phyloP scores from a whole-genome alignment of 805 yeast species.

The Candida gorgasii region DNA sequence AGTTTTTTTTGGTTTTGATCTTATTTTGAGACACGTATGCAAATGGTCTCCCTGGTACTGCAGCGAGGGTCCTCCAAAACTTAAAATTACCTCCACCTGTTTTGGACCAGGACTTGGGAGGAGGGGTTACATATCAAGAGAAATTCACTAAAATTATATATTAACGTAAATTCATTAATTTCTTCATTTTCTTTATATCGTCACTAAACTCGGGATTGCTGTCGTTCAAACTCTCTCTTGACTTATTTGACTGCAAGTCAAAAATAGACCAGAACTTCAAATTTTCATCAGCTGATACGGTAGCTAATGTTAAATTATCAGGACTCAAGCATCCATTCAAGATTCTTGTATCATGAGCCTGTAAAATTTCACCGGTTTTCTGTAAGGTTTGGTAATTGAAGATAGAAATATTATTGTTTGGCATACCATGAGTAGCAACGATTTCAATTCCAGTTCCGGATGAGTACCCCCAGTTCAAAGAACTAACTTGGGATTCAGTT shows the following conservation, averaged over 20 bases:
- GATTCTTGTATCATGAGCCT: slow-evolving; percentile 90
- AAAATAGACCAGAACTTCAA: slow-evolving; percentile 92
- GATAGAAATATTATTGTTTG: slow-evolving; percentile 77
- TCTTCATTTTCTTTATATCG: slow-evolving; percentile 24
- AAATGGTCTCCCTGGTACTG: no score
- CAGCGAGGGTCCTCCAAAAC: no score
- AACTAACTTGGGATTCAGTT: slow-evolving; percentile 93
- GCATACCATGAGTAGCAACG: slow-evolving; percentile 92
- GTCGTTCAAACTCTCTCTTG: slow-evolving; percentile 9
- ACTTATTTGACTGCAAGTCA: slow-evolving; percentile 43
- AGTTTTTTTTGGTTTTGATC: no score
- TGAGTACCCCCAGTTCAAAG: slow-evolving; percentile 86
- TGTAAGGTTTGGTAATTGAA: slow-evolving; percentile 85
- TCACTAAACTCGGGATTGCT: slow-evolving; percentile 18
- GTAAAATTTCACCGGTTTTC: slow-evolving; percentile 80
- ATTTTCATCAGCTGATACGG: slow-evolving; percentile 95
- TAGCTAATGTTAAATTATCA: slow-evolving; percentile 86
- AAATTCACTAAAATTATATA: no score
- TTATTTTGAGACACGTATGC: no score
- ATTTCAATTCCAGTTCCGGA: slow-evolving; percentile 76
- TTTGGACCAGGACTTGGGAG: no score
- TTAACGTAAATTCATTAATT: slow-evolving; percentile 28
- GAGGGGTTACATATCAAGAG: no score
- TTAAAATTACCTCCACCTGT: no score
- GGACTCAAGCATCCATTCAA: slow-evolving; percentile 84